phyloP scores from a whole-genome alignment of 305 asterid genomes.

The Solanum hybrid region DNA sequence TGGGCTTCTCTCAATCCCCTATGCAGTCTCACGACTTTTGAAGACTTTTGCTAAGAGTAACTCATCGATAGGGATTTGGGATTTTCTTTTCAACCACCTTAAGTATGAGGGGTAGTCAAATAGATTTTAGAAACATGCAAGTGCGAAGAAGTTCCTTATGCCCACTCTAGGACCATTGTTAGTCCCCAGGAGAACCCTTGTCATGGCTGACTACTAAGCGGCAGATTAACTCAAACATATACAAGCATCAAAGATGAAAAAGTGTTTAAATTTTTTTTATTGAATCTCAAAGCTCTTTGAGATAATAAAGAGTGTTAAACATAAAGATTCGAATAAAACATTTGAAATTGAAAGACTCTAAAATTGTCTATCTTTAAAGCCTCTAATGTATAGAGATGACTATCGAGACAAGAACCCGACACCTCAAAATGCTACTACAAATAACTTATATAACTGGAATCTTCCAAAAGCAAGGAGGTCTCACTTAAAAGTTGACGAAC shows the following conservation, averaged over 20 bases:
- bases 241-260: neutral
- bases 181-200: neutral
- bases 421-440: too few species aligned
- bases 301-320: neutral
- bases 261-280: too few species aligned
- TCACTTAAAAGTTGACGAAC: neutral
- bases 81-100: too few species aligned
- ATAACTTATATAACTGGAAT: too few species aligned
- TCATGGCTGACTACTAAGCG: neutral
- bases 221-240: neutral
- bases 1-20: too few species aligned
- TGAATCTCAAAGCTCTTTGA: neutral
- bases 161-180: neutral
- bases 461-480: neutral
- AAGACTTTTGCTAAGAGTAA: too few species aligned
- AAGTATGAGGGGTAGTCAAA: too few species aligned
- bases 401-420: neutral
- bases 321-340: neutral
- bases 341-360: neutral
- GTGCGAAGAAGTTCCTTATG: too few species aligned
- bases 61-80: too few species aligned
- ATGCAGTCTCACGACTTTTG: too few species aligned
- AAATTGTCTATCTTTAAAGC: neutral
- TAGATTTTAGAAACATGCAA: too few species aligned
- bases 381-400: neutral